Evolutionary conservation across 2,329 filamentous ascomycete genomes (phyloP), one percentile per base, ranked within the genome.

Genomic region (Beauveria sp.): DNA sequence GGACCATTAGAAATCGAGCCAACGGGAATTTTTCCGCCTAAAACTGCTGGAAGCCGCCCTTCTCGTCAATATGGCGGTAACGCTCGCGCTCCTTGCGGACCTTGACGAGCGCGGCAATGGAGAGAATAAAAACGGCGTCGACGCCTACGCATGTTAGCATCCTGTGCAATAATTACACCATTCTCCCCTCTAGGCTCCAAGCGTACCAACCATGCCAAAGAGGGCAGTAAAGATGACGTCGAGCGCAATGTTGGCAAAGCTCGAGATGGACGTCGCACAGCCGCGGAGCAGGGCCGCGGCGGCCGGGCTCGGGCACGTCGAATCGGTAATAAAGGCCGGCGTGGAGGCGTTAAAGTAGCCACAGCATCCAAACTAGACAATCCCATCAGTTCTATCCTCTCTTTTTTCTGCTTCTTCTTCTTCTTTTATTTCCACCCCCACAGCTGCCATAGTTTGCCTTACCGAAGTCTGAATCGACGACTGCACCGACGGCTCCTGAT

Each of bases 51-150:
- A 77, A 76, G 58, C 86, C 84, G 65, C 75, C 83, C 84, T 95
- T 95, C 80, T 91, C 86, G 70, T 93, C 90, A 69, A 95, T 93
- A 70, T 89, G 82, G 63, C 86, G 84, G 77, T 91, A 95, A 63
- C 90, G 82, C 74, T 89, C 86, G 69, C 85, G 84, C 77, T 95
- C 90, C 75, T 88, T 89, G 70, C 90, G 86, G 69, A 91, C 87
- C 80, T 92, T 93, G 68, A 91, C 79, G 50, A 95, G 79, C 75
- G 91, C 91, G 34, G 88, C 87, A 14, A 88, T 86, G 66, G 85
- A 83, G 61, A 93, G 77, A 66, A 93, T 76, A 54, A 93, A 78
- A 57, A 90, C 69, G 48, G 82, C 82, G 70, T 92, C 86, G 65
- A 91, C 72, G 62, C 81, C 82, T 83, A 64, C 16, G 3, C 1